These are phyloP conservation scores for Croton laevigatus DNA, from an alignment of 441 rosid species.

Conservation along the genomic window DNA sequence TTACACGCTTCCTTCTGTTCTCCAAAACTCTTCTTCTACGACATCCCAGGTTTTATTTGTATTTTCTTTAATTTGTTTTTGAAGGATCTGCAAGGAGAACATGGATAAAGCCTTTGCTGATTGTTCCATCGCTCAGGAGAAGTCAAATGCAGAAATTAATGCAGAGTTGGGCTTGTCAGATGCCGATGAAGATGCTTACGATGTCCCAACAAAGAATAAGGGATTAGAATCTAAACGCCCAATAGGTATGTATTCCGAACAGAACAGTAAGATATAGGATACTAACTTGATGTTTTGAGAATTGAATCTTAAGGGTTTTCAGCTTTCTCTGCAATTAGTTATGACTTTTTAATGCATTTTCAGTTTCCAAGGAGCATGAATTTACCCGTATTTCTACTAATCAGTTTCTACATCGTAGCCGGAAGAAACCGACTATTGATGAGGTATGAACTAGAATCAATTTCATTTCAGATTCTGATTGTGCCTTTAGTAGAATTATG, in stretches of 20 bases:
- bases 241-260: constrained; percentile 41
- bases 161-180: constrained; percentile 88
- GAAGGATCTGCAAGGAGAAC: constrained; percentile 89
- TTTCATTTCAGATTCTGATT: constrained; percentile 17
- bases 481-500: neutral
- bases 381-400: constrained; percentile 67
- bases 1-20: neutral
- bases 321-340: constrained; percentile 15
- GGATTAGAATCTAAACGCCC: constrained; percentile 42
- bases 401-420: constrained; percentile 79
- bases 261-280: constrained; percentile 14
- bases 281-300: constrained; percentile 9
- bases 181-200: constrained; percentile 77
- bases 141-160: constrained; percentile 88
- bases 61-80: constrained; percentile 21
- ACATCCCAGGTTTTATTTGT: neutral
- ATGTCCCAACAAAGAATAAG: constrained; percentile 42
- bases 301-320: neutral
- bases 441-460: constrained; percentile 57
- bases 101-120: constrained; percentile 57
- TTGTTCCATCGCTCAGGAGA: constrained; percentile 88
- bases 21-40: neutral
- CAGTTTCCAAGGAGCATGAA: constrained; percentile 55
- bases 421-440: constrained; percentile 87
- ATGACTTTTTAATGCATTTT: constrained; percentile 27